Evolutionary conservation across 2,329 filamentous ascomycete genomes (phyloP).

Genomic region (Phaeosphaeria sp.): DNA sequence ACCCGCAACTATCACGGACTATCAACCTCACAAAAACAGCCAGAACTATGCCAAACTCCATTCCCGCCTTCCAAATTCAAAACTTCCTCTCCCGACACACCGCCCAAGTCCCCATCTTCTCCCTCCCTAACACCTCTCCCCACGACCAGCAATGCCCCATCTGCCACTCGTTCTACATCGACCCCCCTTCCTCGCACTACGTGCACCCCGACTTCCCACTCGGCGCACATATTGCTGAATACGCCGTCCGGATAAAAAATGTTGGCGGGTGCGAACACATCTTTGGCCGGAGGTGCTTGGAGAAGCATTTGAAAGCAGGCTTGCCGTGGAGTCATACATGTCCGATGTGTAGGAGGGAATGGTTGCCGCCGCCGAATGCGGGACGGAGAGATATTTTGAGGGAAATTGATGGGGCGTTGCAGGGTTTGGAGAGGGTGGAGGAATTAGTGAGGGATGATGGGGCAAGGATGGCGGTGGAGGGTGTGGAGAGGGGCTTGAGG

Average conservation of each 20-base stretch:
- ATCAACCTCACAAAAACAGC: background rate
- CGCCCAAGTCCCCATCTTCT: constrained; percentile 10
- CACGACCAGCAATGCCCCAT: constrained; percentile 19
- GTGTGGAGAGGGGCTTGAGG: constrained; percentile 15
- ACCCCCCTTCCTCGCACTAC: constrained; percentile 16
- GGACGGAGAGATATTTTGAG: constrained; percentile 13
- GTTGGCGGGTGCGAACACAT: constrained; percentile 21
- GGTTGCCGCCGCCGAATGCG: constrained; percentile 22
- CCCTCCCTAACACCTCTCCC: constrained; percentile 5
- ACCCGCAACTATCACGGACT: background rate
- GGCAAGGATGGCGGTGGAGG: constrained; percentile 13
- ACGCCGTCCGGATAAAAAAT: constrained; percentile 20
- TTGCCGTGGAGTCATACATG: constrained; percentile 32
- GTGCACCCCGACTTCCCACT: constrained; percentile 22
- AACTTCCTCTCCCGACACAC: constrained; percentile 30
- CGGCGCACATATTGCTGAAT: constrained; percentile 14
- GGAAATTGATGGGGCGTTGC: constrained; percentile 12
- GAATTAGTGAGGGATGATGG: constrained; percentile 1
- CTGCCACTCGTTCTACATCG: constrained; percentile 18
- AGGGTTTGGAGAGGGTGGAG: constrained; percentile 12
- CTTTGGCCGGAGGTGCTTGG: constrained; percentile 26
- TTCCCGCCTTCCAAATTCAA: constrained; percentile 17
- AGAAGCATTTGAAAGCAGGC: constrained; percentile 21
- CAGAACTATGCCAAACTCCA: constrained; percentile 14
- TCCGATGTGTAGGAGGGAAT: constrained; percentile 25